Base-by-base conservation (phyloP, 257 asterid species). In the Eustoma russellianum region DNA sequence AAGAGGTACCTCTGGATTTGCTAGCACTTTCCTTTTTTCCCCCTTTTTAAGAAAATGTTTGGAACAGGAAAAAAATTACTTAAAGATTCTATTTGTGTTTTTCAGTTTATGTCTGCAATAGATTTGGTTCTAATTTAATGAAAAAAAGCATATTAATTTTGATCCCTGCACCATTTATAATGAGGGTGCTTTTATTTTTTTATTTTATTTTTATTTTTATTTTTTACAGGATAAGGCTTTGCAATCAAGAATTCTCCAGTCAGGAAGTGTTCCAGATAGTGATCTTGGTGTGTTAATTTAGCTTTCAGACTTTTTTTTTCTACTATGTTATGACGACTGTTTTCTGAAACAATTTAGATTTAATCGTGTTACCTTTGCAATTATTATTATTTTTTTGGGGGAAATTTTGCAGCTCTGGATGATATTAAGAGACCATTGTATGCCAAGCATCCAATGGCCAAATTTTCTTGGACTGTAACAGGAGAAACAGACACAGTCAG, bases 361-460 rank as follows among this genome's bases (percentile, higher is more conserved):
- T 55, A 28, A 17, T 40, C 57, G 6, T n/a, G 41, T 54, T 28
- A 17, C 8, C 17, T n/a, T 41, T 38, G 43, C 52, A 45, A 54
- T 61, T 52, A 41, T 48, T 79, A 48, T 66, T 51, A 43, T 41
- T 34, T 68, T 56, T 68, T 41, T 54, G 9, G 35, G 43, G 62
- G 51, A 44, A 16, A 35, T 67, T 47, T 56, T 78, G 46, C 77
- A 92, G 98, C 86, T 63, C 94, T 92, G 53, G 97, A 83, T 34
- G 88, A 85, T 64, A 81, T 83, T 67, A 83, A 75, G 69, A 71
- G 81, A 50, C 98, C 98, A 59, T 70, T 85, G 71, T 88, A 92
- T 51, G 88, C 80, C 50, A 92, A 92, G 77, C 98, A 88, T 76
- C 97, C 98, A 6, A 92, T 88, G 98, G 77, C 94, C 53, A 92